Percentiles rank a stretch among this genome's conserved stretches.
phyloP scores from a whole-genome alignment of 2,329 filamentous ascomycete genomes.

The Fusarium nelsonii region DNA sequence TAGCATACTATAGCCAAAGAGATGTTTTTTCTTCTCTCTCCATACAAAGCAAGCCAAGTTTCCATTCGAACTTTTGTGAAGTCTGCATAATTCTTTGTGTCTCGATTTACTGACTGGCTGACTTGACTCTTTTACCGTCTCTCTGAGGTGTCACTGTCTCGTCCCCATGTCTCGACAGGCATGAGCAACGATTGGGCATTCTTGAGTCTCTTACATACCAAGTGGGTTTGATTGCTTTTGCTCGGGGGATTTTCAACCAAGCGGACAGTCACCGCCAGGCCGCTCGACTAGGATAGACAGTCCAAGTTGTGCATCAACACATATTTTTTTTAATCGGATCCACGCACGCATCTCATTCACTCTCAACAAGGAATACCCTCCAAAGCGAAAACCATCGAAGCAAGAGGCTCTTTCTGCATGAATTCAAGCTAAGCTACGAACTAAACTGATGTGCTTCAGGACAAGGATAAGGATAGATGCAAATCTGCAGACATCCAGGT shows the following conservation, averaged over 20 bases:
- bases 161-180: constrained; percentile 10
- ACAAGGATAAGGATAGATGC: neutral
- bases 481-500: neutral
- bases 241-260: constrained; percentile 35
- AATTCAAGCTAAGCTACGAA: neutral
- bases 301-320: constrained; percentile 17
- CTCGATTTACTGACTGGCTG: neutral
- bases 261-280: constrained; percentile 27
- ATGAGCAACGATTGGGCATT: constrained; percentile 12
- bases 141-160: constrained; percentile 6
- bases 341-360: constrained; percentile 1
- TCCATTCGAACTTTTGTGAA: constrained; percentile 5
- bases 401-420: constrained; percentile 1
- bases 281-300: constrained; percentile 24
- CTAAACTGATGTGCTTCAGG: neutral
- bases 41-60: constrained; percentile 37
- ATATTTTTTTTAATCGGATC: constrained; percentile 4
- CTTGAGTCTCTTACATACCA: constrained; percentile 6
- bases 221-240: constrained; percentile 36
- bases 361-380: neutral
- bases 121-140: neutral
- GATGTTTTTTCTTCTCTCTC: constrained; percentile 41
- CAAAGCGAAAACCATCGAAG: neutral
- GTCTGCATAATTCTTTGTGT: constrained; percentile 22
- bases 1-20: constrained; percentile 49